phyloP scores from a whole-genome alignment of 2,329 filamentous ascomycete genomes.

The Teratosphaeria zuluensis region DNA sequence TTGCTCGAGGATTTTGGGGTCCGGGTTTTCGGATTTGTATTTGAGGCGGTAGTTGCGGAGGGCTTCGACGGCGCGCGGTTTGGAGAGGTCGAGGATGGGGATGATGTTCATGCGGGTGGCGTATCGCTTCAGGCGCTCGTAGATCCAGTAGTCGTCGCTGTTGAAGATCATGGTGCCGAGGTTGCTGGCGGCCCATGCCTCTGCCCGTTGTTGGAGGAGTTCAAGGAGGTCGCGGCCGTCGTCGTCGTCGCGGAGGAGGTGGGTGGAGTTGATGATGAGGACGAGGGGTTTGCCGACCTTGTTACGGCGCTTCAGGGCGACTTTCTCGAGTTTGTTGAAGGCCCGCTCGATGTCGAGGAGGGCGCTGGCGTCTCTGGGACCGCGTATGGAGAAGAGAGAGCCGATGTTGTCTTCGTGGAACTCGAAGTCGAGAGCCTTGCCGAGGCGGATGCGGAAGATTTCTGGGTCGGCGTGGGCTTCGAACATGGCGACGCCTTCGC shows the following conservation, averaged over 20 bases:
- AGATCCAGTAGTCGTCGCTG: conserved; percentile 97
- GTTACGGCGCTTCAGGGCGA: conserved; percentile 63
- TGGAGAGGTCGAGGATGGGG: conserved; percentile 73
- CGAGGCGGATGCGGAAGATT: conserved; percentile 85
- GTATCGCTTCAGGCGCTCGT: conserved; percentile 84
- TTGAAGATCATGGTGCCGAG: conserved; percentile 91
- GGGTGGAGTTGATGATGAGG: conserved; percentile 90
- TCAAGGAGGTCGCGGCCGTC: conserved; percentile 90
- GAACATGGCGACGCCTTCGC: conserved; percentile 85
- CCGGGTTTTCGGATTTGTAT: conserved; percentile 58
- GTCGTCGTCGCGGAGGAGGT: conserved; percentile 82
- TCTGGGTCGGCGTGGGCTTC: conserved; percentile 92
- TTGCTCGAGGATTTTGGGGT: conserved; percentile 51
- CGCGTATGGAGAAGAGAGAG: conserved; percentile 86
- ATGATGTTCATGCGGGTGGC: conserved; percentile 93
- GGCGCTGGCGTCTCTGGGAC: conserved; percentile 83
- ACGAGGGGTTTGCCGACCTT: conserved; percentile 61
- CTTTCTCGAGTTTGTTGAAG: conserved; percentile 96
- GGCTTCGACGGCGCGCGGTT: conserved; percentile 64
- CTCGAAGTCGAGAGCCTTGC: conserved; percentile 91
- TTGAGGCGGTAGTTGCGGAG: conserved; percentile 69
- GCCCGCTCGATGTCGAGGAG: conserved; percentile 91
- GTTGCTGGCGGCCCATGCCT: conserved; percentile 90
- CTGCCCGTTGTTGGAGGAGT: conserved; percentile 86
- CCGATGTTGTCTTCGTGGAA: conserved; percentile 98